Evolutionary conservation across 2,329 filamentous ascomycete species (phyloP), one percentile per base, ranked within the genome.

Genomic region (Xylariaceae sp.): DNA sequence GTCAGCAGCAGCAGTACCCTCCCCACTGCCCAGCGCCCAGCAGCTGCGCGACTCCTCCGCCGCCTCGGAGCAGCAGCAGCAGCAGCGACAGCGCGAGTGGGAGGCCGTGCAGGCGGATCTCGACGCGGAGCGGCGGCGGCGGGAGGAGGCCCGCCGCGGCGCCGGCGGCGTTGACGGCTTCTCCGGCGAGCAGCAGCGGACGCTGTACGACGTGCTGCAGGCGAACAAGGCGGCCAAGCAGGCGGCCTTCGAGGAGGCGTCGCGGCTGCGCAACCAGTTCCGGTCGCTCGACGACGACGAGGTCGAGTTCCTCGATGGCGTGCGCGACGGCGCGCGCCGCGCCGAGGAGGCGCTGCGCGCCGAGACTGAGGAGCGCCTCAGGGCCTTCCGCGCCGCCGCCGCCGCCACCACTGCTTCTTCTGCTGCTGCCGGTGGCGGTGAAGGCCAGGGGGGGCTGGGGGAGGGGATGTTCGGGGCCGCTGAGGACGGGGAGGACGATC

Each of bases 161-260:
- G 58, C 57, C 22, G 64, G 62, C 2, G n/a, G n/a, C n/a, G 55
- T 60, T 28, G 40, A 41, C 9, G 30, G 30, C 3, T 33, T 26
- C 5, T 19, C 23, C 22, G 59, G 65, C 13, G 65, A 62, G 21
- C 73, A 80, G 46, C 78, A 12, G 12, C 24, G 72, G 58, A 79
- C 70, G 32, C 65, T 92, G 18, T 92, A 72, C 53, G 85, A 89
- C 27, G 70, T 83, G 2, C 59, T 92, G 32, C 80, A 90, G 60
- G 84, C 80, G 27, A 92, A 92, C 59, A 90, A 89, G 75, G 83
- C 79, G 44, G 82, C 83, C 37, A 90, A 89, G 59, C 82, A 90
- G 61, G 83, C 84, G 14, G 83, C 80, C 7, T 87, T 88, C 56
- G 84, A 88, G 56, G 84, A 90, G 57, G 69, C 79, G 42, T 72